phyloP scores from a whole-genome alignment of 257 asterid genomes.

The Lycium barbarum region DNA sequence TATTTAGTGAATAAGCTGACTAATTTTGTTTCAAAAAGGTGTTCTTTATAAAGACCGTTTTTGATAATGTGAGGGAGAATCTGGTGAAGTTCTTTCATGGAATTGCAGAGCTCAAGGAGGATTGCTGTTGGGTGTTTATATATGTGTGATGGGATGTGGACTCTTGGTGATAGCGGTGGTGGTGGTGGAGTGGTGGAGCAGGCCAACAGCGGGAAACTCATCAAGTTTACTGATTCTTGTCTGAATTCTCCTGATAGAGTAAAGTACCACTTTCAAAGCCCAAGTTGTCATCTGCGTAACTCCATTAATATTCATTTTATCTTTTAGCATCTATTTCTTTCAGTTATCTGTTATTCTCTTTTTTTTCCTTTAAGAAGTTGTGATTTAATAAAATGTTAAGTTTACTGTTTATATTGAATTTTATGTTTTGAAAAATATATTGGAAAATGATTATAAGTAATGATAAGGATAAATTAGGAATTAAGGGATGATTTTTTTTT shows the following conservation, averaged over 20 bases:
- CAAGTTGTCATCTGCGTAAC: background rate
- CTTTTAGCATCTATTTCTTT: background rate
- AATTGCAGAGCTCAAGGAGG: constrained; percentile 77
- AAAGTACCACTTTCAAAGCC: background rate
- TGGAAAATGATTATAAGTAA: too few relatives aligned
- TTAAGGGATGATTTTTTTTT: too few relatives aligned
- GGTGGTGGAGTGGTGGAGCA: constrained; percentile 13
- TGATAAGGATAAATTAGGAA: too few relatives aligned
- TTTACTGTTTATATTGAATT: too few relatives aligned
- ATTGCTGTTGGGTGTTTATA: constrained; percentile 83
- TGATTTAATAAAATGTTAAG: too few relatives aligned
- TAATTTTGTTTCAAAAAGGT: constrained; percentile 79
- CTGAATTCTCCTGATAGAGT: background rate
- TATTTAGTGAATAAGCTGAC: constrained; percentile 79
- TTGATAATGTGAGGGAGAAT: constrained; percentile 77
- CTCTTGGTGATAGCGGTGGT: constrained; percentile 18
- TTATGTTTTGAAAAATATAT: too few relatives aligned
- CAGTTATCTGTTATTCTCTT: background rate
- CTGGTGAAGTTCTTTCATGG: constrained; percentile 74
- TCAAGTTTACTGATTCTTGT: background rate
- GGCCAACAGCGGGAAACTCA: constrained; percentile 31
- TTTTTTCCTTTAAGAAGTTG: background rate
- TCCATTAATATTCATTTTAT: background rate
- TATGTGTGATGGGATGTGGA: constrained; percentile 65
- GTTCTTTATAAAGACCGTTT: constrained; percentile 71